These are phyloP conservation scores for Aphelidium insulamus DNA, from an alignment of 371 early-diverging fungal genomes.

Conservation along the genomic window DNA sequence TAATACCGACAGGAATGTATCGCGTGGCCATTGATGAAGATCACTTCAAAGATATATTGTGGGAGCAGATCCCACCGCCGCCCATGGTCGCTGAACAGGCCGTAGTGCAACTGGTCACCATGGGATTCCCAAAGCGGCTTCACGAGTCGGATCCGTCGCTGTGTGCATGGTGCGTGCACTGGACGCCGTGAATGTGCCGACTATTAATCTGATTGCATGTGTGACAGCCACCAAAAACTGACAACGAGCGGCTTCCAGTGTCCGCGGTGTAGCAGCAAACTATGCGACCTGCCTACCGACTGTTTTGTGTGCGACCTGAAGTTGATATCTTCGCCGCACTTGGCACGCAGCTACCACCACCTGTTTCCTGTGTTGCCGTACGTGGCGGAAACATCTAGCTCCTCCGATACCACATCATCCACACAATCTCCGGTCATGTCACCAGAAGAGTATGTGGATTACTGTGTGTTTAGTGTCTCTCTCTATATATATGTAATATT, in stretches of 20 bases:
- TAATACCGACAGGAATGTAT: constrained; percentile 60
- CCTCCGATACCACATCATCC: too few species aligned
- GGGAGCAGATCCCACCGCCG: constrained; percentile 61
- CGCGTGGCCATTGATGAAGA: constrained; percentile 63
- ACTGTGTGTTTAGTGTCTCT: too few species aligned
- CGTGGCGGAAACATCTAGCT: too few species aligned
- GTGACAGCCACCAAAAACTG: constrained; percentile 43
- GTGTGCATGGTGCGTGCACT: constrained; percentile 47
- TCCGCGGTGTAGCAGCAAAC: constrained; percentile 57
- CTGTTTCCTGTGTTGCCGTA: constrained; percentile 80
- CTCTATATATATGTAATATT: too few species aligned
- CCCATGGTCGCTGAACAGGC: constrained; percentile 29
- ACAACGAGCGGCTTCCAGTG: constrained; percentile 61
- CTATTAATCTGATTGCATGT: too few species aligned
- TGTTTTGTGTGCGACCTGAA: constrained; percentile 82
- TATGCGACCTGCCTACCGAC: constrained; percentile 77
- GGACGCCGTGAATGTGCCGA: too few species aligned
- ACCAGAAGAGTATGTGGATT: too few species aligned
- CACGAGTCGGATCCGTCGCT: constrained; percentile 33
- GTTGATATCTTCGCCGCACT: constrained; percentile 68
- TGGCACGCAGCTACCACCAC: constrained; percentile 88
- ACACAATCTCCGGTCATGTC: too few species aligned
- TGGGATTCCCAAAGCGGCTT: constrained; percentile 71
- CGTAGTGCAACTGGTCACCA: constrained; percentile 45
- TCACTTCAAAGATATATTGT: constrained; percentile 50